Conservation (phyloP, 73 alveolate genomes). For the Stentor roeselii region DNA sequence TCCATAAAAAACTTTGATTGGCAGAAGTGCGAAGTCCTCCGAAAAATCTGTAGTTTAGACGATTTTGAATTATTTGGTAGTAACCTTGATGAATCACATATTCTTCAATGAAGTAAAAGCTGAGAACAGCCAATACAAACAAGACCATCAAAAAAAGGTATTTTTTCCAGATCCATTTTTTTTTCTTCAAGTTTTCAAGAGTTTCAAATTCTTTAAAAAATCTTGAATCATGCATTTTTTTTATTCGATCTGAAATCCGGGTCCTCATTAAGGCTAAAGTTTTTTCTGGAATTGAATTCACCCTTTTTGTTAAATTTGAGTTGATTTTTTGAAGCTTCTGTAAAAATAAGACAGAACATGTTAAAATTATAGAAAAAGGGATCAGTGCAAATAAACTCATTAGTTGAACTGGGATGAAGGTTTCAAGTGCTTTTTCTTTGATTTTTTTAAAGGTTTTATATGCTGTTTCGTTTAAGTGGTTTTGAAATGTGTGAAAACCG, state of each 20-base stretch:
- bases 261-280: neutral
- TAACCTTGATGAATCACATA: neutral
- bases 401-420: neutral
- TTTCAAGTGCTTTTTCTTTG: neutral
- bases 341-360: neutral
- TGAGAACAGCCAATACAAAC: neutral
- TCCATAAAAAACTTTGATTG: neutral
- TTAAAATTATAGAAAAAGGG: neutral
- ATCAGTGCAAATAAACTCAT: neutral
- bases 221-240: neutral
- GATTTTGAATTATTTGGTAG: too few relatives aligned
- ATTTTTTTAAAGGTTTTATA: too few relatives aligned
- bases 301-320: too few relatives aligned
- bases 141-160: neutral
- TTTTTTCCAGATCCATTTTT: too few relatives aligned
- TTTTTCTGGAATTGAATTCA: neutral
- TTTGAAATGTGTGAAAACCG: neutral
- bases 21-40: neutral
- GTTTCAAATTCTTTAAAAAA: neutral
- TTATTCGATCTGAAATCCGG: neutral
- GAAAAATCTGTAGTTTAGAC: neutral
- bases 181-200: too few relatives aligned
- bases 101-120: neutral
- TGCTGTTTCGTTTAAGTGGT: neutral
- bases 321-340: neutral